Conservation (phyloP, 2,329 filamentous ascomycete genomes). For the Fusarium papillatum region DNA sequence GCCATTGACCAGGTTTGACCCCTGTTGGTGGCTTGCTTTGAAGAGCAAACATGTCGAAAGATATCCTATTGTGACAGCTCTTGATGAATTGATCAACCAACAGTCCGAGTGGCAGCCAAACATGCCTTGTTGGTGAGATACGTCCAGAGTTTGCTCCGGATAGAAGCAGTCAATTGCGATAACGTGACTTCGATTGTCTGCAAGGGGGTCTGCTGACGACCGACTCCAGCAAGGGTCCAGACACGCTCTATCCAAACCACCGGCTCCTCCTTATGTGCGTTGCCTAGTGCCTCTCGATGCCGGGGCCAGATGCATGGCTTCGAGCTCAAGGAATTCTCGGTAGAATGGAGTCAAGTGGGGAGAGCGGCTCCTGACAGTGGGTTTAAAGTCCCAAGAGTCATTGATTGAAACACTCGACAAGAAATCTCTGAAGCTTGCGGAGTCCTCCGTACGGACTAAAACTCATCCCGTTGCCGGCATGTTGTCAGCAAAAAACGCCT, state of each 20-base stretch:
- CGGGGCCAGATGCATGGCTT: neutral
- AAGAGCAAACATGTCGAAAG: constrained; percentile 29
- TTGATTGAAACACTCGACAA: neutral
- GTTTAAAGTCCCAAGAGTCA: neutral
- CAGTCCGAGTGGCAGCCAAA: constrained; percentile 19
- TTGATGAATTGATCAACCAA: constrained; percentile 20
- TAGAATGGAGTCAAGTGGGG: constrained; percentile 2
- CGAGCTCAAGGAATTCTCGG: neutral
- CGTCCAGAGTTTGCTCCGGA: constrained; percentile 11
- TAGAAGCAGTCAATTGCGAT: constrained; percentile 26
- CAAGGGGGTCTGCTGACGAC: constrained; percentile 28
- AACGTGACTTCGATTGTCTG: constrained; percentile 42
- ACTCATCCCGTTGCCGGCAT: neutral
- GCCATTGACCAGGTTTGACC: constrained; percentile 18
- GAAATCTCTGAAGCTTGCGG: constrained; percentile 3
- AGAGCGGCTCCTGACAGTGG: neutral
- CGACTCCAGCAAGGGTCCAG: constrained; percentile 11
- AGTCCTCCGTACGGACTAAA: neutral
- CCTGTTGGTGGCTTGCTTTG: constrained; percentile 29
- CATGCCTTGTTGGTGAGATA: constrained; percentile 11
- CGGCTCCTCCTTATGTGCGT: constrained; percentile 18
- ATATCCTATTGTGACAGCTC: constrained; percentile 7
- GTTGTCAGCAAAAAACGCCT: neutral
- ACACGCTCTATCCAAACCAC: constrained; percentile 7
- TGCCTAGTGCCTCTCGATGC: constrained; percentile 6